Evolutionary conservation across 768 basidiomycete genomes (phyloP).

Genomic region (Omphalotus guepiniiformis): DNA sequence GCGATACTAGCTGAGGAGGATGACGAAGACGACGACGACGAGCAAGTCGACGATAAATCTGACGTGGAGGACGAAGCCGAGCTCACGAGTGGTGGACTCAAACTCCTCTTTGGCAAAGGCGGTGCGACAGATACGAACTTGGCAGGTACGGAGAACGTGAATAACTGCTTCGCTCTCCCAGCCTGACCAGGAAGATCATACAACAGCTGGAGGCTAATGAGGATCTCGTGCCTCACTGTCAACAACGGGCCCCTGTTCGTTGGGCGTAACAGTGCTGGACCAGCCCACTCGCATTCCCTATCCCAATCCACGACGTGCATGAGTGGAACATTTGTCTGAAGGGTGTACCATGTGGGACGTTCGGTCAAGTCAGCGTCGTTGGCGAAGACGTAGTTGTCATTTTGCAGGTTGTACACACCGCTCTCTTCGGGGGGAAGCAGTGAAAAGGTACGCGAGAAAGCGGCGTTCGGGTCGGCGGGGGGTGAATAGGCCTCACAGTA

Average conservation of each 20-base stretch:
- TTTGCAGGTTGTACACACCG: conserved; percentile 44
- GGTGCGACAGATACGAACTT: conserved; percentile 43
- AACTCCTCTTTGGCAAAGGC: conserved; percentile 17
- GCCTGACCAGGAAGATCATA: conserved; percentile 44
- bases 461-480: conserved; percentile 17
- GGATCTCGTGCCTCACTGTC: conserved; percentile 49
- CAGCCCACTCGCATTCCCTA: conserved; percentile 34
- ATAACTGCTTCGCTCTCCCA: conserved; percentile 26
- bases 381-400: conserved; percentile 47
- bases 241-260: conserved; percentile 52
- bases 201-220: conserved; percentile 49
- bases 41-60: too few species aligned
- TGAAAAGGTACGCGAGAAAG: conserved; percentile 36
- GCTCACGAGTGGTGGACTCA: too few species aligned
- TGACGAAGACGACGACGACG: conserved; percentile 13
- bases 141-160: conserved; percentile 47
- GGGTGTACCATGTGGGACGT: conserved; percentile 50
- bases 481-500: conserved; percentile 43
- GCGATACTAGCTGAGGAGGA: conserved; percentile 4
- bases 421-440: conserved; percentile 45
- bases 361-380: conserved; percentile 28
- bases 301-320: conserved; percentile 21
- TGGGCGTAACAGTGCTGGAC: conserved; percentile 36
- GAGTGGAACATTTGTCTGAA: conserved; percentile 55
- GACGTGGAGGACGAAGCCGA: conserved; percentile 9